Conservation (phyloP, 1,284 basidiomycete genomes). For the Pascua guehoae region DNA sequence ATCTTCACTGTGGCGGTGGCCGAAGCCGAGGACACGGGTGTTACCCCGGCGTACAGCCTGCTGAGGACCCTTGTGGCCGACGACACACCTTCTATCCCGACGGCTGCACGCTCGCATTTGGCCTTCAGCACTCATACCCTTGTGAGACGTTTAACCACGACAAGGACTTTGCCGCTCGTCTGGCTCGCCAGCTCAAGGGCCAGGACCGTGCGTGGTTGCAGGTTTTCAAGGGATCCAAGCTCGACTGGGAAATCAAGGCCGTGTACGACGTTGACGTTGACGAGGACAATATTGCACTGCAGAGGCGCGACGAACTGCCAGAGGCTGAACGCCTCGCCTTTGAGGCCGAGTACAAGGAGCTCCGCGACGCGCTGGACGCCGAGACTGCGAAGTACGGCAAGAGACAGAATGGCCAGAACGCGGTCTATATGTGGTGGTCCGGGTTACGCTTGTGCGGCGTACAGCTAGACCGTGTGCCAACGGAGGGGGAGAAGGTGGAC, state of each 20-base stretch:
- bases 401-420: no score
- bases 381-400: no score
- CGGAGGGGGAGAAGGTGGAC: no score
- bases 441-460: no score
- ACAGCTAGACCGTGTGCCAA: no score
- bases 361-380: no score
- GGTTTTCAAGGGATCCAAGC: background rate
- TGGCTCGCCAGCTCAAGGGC: background rate
- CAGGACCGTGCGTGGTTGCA: background rate
- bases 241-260: background rate
- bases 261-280: background rate
- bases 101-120: conserved; percentile 49
- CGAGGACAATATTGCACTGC: background rate
- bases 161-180: background rate
- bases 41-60: background rate
- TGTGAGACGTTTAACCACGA: background rate
- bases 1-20: conserved; percentile 25
- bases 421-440: no score
- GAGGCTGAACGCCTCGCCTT: no score
- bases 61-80: background rate
- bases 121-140: conserved; percentile 50
- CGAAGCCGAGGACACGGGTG: background rate
- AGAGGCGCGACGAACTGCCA: no score
- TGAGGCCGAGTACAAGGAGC: no score
- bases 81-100: conserved; percentile 6